Conservation (phyloP, 1,139 yeast species). For the Kodamaea ohmeri region DNA sequence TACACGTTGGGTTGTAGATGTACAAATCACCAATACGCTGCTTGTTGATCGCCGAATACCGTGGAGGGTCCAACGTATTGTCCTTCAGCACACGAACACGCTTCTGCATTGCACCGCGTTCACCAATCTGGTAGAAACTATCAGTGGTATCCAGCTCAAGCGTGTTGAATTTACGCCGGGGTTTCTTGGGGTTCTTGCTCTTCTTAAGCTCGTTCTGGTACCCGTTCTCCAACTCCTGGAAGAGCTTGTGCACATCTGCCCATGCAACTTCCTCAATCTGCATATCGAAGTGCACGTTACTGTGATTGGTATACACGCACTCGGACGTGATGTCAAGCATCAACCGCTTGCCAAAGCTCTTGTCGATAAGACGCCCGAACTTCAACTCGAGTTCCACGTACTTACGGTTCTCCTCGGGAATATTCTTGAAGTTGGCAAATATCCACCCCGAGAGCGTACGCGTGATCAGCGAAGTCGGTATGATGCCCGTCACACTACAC, state of each 20-base stretch:
- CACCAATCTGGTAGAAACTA: slow-evolving; percentile 35
- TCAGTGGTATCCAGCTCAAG: slow-evolving; percentile 45
- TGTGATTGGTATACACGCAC: slow-evolving; percentile 57
- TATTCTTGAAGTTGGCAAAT: slow-evolving; percentile 70
- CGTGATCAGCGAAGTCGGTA: slow-evolving; percentile 81
- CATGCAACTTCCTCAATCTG: slow-evolving; percentile 70
- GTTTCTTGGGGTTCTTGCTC: slow-evolving; percentile 21
- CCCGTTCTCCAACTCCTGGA: slow-evolving; percentile 52
- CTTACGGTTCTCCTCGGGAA: slow-evolving; percentile 57
- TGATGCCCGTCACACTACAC: slow-evolving; percentile 66
- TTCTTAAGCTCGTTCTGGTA: slow-evolving; percentile 41
- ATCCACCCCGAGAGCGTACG: slow-evolving; percentile 87
- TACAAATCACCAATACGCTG: slow-evolving; percentile 67
- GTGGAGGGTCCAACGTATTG: slow-evolving; percentile 53
- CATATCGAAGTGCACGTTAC: slow-evolving; percentile 62
- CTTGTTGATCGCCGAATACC: slow-evolving; percentile 71
- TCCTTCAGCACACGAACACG: slow-evolving; percentile 66
- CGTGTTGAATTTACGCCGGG: slow-evolving; percentile 39
- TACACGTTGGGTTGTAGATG: slow-evolving; percentile 71
- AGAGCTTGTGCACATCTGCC: slow-evolving; percentile 54
- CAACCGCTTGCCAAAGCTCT: slow-evolving; percentile 60
- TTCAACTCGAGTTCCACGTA: slow-evolving; percentile 79
- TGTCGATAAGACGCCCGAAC: slow-evolving; percentile 73
- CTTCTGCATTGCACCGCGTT: slow-evolving; percentile 54
- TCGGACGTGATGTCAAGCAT: slow-evolving; percentile 76